Percentiles rank a stretch among this genome's conserved stretches.
Evolutionary conservation across 1,139 yeast species (phyloP).

Genomic region (Wickerhamomyces sp.): DNA sequence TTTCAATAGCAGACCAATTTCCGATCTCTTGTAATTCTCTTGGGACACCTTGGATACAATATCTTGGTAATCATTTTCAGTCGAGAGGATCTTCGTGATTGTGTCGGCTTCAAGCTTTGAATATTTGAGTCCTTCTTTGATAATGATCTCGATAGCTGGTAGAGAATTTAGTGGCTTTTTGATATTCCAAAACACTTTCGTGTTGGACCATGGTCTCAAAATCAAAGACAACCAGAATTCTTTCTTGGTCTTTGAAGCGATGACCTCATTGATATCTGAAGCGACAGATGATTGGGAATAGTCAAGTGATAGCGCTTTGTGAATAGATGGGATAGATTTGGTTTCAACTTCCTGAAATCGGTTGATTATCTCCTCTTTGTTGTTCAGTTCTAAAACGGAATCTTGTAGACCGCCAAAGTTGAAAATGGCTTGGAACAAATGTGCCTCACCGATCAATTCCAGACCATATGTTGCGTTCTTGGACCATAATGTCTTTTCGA

Average conservation of each 20-base stretch:
- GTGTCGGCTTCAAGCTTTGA: conserved; percentile 53
- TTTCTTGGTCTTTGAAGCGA: conserved; percentile 25
- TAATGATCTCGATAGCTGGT: conserved; percentile 38
- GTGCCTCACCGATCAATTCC: conserved; percentile 47
- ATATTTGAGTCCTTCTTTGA: conserved; percentile 68
- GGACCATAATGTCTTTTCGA: conserved; percentile 69
- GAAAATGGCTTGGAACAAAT: conserved; percentile 57
- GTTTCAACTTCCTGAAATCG: conserved; percentile 1
- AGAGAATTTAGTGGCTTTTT: conserved; percentile 22
- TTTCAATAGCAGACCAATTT: conserved; percentile 56
- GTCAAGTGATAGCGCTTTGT: neutral
- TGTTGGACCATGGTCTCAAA: conserved; percentile 43
- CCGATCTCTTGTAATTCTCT: conserved; percentile 44
- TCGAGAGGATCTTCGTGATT: conserved; percentile 37
- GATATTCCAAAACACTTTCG: conserved; percentile 35
- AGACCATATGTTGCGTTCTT: conserved; percentile 62
- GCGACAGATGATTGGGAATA: neutral
- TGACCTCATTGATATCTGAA: neutral
- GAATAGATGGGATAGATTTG: neutral
- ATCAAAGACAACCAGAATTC: conserved; percentile 45
- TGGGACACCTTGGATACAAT: conserved; percentile 18
- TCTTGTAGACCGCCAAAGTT: conserved; percentile 17
- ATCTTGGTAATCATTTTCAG: conserved; percentile 23
- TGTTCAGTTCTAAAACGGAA: neutral
- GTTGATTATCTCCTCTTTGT: neutral